These are phyloP conservation scores for Ceratocystis papillata DNA, from an alignment of 2,329 filamentous ascomycete genomes.

Conservation along the genomic window DNA sequence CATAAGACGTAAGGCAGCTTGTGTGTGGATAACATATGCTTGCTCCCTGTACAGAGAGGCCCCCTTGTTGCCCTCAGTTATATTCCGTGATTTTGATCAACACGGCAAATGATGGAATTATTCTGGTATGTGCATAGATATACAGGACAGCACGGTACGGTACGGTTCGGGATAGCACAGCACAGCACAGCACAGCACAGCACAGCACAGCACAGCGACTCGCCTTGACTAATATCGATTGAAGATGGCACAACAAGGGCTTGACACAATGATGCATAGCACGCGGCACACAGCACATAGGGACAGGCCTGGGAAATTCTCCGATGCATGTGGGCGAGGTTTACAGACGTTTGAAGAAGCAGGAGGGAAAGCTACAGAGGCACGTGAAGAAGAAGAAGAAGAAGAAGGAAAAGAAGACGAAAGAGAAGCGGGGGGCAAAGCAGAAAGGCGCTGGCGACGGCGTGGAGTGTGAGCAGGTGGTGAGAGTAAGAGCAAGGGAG, in stretches of 20 bases:
- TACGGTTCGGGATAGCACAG: too few species aligned
- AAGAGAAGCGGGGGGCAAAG: neutral
- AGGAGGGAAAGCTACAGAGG: neutral
- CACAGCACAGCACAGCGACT: too few species aligned
- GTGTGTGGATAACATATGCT: neutral
- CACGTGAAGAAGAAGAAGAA: neutral
- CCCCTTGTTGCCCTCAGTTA: neutral
- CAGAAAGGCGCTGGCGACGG: neutral
- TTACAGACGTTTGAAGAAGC: neutral
- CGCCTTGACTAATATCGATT: neutral
- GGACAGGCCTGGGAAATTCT: neutral
- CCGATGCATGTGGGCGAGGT: constrained; percentile 5
- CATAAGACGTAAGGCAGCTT: neutral
- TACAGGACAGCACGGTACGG: too few species aligned
- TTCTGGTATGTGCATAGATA: too few species aligned
- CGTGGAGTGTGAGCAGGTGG: neutral
- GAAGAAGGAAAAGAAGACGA: neutral
- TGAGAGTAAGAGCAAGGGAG: too few species aligned
- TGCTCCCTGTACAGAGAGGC: neutral
- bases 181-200: too few species aligned
- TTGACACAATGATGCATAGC: neutral
- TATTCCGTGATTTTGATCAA: neutral
- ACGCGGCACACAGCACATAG: too few species aligned
- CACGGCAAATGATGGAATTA: neutral
- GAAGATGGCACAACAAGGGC: neutral